A percentile compares a stretch with the other conserved stretches of the same genome.
phyloP scores from a whole-genome alignment of 1,284 basidiomycete species.

The Rhodotorula mucilaginosa region DNA sequence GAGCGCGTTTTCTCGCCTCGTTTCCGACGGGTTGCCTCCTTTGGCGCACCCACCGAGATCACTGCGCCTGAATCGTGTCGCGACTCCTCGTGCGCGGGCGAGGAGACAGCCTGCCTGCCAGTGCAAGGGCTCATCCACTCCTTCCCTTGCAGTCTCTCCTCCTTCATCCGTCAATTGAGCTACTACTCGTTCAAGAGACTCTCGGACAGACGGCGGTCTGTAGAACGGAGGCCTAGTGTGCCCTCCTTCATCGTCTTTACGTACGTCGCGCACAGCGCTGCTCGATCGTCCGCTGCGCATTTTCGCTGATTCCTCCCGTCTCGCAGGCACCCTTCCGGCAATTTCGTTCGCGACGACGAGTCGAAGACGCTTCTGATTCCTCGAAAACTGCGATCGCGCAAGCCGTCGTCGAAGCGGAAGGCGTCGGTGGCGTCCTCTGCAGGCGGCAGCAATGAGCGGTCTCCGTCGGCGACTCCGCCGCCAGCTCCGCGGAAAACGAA shows the following conservation, averaged over 20 bases:
- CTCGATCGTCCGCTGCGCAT: neutral
- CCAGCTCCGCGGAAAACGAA: neutral
- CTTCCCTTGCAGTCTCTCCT: constrained; percentile 13
- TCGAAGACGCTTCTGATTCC: constrained; percentile 12
- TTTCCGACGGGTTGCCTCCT: neutral
- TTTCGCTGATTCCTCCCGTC: neutral
- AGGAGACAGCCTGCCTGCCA: neutral
- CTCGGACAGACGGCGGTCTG: constrained; percentile 20
- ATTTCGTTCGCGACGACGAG: constrained; percentile 23
- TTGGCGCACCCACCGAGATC: neutral
- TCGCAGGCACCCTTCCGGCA: constrained; percentile 22
- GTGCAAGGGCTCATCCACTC: neutral
- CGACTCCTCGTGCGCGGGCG: neutral
- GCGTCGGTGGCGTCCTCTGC: constrained; percentile 4
- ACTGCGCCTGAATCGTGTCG: neutral
- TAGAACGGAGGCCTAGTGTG: constrained; percentile 15
- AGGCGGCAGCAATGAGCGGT: neutral
- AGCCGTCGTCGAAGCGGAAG: constrained; percentile 11
- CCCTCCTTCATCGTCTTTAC: constrained; percentile 27
- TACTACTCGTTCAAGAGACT: constrained; percentile 35
- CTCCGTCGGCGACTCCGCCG: constrained; percentile 1
- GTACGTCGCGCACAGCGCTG: neutral
- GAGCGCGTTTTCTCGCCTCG: neutral
- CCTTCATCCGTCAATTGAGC: constrained; percentile 28
- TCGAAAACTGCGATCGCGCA: constrained; percentile 21